Base-by-base conservation (phyloP, 2,329 filamentous ascomycete genomes). In the Cytospora piceicola region DNA sequence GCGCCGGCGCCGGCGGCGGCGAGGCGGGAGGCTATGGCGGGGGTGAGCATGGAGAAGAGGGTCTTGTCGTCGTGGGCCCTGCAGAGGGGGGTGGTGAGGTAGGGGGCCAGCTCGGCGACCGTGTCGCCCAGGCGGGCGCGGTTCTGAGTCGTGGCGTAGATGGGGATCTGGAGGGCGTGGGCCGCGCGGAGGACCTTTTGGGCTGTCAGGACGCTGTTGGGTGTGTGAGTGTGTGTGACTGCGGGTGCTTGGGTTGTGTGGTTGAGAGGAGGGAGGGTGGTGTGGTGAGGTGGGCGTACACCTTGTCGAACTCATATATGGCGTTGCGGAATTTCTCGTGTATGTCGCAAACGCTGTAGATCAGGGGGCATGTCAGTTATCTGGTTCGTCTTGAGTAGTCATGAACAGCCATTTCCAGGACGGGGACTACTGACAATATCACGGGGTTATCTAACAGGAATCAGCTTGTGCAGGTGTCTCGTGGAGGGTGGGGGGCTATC, bases 251-350 rank as follows among this genome's bases (percentile, higher is more conserved):
- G 4, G 7, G 24, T 22, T 30, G n/a, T 22, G n/a, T 1, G 1
- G 17, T 20, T 4, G 7, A 22, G n/a, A n/a, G n/a, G n/a, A n/a
- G n/a, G n/a, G 46, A 4, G 46, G 34, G 24, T 15, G 54, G 59
- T 36, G 20, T 39, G 14, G 12, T 34, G 51, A 42, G 42, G 56
- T 61, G 9, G 11, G 75, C 81, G 66, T 82, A 92, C 88, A 97
- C 85, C 75, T 91, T 93, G 69, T 92, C 86, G 75, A 94, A 97
- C 75, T 96, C 89, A 79, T 90, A 86, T 72, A 98, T 97, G 64
- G 89, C 90, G 11, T 83, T 82, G 68, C 92, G 87, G 79, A 98
- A 98, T 77, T 93, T 96, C 71, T 97, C 94, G 80, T 98, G 94
- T 69, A 98, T 83, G 75, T 98, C 94, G 80, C 94, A 98, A 75